Evolutionary conservation across 768 basidiomycete genomes (phyloP).

Genomic region (Suillus paluster): DNA sequence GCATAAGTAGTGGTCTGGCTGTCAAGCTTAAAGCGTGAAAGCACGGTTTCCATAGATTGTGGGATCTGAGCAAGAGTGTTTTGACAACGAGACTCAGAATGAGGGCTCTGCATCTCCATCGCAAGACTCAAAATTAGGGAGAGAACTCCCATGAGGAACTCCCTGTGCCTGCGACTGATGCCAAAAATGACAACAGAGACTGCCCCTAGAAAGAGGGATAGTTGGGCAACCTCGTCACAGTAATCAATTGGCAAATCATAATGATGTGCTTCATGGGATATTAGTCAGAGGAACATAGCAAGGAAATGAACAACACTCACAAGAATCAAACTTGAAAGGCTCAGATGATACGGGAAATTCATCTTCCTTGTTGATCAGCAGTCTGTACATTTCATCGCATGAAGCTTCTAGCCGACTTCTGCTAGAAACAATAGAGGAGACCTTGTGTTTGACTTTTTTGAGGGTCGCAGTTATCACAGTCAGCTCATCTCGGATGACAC

Average conservation of each 20-base stretch:
- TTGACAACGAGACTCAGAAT: neutral
- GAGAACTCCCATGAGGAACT: slow-evolving; percentile 25
- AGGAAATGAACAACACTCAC: neutral
- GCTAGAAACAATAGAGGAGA: neutral
- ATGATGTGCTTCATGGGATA: slow-evolving; percentile 8
- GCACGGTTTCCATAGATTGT: slow-evolving; percentile 4
- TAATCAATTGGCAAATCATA: slow-evolving; percentile 9
- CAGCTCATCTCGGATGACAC: neutral
- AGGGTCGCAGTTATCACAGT: neutral
- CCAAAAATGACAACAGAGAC: slow-evolving; percentile 23
- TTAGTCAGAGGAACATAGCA: neutral
- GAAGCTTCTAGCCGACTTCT: neutral
- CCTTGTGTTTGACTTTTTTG: neutral
- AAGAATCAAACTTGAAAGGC: neutral
- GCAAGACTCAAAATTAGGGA: slow-evolving; percentile 16
- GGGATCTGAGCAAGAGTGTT: neutral
- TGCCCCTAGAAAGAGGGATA: slow-evolving; percentile 23
- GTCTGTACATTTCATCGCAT: neutral
- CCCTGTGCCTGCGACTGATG: slow-evolving; percentile 10
- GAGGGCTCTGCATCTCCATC: neutral
- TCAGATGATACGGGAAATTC: neutral
- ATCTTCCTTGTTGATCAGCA: neutral
- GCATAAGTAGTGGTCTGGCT: slow-evolving; percentile 19
- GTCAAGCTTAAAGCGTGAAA: slow-evolving; percentile 17
- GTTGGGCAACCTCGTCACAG: slow-evolving; percentile 20